phyloP scores from a whole-genome alignment of 2,329 filamentous ascomycete genomes.

The Curvularia spicifera region DNA sequence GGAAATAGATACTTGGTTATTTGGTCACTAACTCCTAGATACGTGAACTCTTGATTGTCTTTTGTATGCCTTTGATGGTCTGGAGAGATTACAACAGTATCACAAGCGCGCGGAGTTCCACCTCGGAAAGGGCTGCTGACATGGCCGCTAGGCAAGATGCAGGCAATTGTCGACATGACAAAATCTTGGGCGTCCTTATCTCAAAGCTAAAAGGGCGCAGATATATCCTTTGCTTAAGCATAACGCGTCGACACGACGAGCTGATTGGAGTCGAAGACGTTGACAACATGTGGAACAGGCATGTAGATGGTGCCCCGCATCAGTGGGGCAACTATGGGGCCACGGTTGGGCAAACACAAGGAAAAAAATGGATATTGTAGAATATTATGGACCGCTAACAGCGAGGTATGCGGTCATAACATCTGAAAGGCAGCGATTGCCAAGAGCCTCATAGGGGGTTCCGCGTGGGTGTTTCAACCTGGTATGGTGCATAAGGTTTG shows the following conservation, averaged over 20 bases:
- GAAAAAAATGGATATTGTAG: not conserved
- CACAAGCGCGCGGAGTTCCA: not conserved
- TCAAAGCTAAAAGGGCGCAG: not conserved
- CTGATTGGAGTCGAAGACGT: not conserved
- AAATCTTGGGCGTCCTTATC: too few species aligned
- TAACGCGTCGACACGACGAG: not conserved
- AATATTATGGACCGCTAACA: not conserved
- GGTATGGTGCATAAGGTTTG: constrained; percentile 8
- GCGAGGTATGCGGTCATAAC: not conserved
- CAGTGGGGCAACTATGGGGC: not conserved
- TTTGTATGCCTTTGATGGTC: not conserved
- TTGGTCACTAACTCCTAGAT: too few species aligned
- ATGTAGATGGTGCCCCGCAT: not conserved
- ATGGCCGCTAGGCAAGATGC: not conserved
- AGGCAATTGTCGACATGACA: not conserved
- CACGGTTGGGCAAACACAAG: not conserved
- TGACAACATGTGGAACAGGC: not conserved
- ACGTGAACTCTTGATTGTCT: too few species aligned
- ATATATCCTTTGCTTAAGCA: too few species aligned
- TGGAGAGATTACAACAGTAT: not conserved
- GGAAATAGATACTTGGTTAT: not conserved
- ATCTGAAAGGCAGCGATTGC: not conserved
- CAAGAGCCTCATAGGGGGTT: constrained; percentile 1
- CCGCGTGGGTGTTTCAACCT: not conserved
- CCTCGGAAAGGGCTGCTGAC: constrained; percentile 4